Evolutionary conservation across 495 filamentous ascomycete species (phyloP), one percentile per base, ranked within the genome.

Genomic region (Pyrenopolyporus hunteri): DNA sequence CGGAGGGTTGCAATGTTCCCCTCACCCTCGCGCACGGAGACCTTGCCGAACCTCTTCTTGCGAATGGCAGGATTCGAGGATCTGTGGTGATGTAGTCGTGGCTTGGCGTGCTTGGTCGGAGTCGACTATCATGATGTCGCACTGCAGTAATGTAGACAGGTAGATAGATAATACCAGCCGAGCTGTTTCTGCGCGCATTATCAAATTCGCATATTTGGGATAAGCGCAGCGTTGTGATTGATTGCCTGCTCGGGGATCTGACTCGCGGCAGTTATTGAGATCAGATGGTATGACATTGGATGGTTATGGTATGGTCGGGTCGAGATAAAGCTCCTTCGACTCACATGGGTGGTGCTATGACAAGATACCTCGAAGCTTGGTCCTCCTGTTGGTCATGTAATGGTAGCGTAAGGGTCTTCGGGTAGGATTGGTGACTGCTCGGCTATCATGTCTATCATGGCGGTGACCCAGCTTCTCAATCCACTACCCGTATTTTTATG

Each of bases 61-160:
- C 16, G 22, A 29, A 20, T 10, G 47, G 39, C 37, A 52, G 52
- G 45, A 45, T 52, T 39, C 40, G 14, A 2, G 45, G 37, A 57
- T 36, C 29, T 62, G 47, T 33, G 26, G 26, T 4, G 26, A 29
- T 7, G 46, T 45, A 57, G 36, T 44, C 42, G 33, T 44, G 33
- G 49, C 58, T 62, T 62, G 58, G 48, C 48, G 20, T 51, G 40
- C 28, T 45, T 52, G 51, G 35, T 32, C 35, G 35, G 22, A 47
- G 28, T 37, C 29, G 6, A 36, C 28, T 52, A 57, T 55, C 43
- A 62, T 32, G 40, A 20, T 16, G 35, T 62, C 22, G 56, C 29
- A 51, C n/a, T 56, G 50, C 44, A 56, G 44, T 40, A 10, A 40
- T 40, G 57, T 32, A 31, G 17, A 22, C 23, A 56, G 42, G 4